Evolutionary conservation across 768 basidiomycete genomes (phyloP), one percentile per base, ranked within the genome.

Genomic region (Naganishia onofrii): DNA sequence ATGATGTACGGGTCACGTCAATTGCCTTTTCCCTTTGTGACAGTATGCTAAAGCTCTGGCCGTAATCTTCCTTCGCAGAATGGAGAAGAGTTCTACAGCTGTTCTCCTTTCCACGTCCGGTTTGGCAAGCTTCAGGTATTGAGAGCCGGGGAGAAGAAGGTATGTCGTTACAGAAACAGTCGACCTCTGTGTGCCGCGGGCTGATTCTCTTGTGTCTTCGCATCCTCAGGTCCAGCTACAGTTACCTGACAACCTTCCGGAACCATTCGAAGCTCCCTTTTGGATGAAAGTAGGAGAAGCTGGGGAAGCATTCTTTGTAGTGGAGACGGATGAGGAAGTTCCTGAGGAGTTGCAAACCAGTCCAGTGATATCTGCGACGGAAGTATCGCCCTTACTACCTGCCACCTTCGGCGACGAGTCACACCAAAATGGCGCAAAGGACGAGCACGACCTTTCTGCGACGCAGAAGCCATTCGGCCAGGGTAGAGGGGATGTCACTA

Each of bases 221-320:
- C 15, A 42, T 19, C 21, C 21, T 2, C 73, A 93, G 92, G 95
- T 98, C 72, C 91, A 88, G 72, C 87, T 98, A 38, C 86, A 87
- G 63, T 88, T 98, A 76, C 80, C 80, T 4, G 72, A 78, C 84
- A 87, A 74, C 85, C 86, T 53, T 10, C 74, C 79, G 1, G 71
- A 73, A 19, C 77, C 77, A 8, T 76, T 79, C 73, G 52, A 75
- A 23, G 89, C 93, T 68, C 95, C 95, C 0, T 98, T 91, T 81
- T 86, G 85, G 80, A 99, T 99, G 96, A 98, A 99, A 84, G 93
- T 98, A 71, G 94, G 93, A 48, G 96, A 98, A 70, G 93, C 96
- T 0, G 96, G 96, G 5, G 96, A 99, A 82, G 96, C 94, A 0
- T 99, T 98, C 85, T 98, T 98, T 77, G 90, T 99, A 48, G 92